A percentile compares a stretch with the other conserved stretches of the same genome.
Conservation (phyloP, 805 yeast species). For the Candida easanensis region DNA sequence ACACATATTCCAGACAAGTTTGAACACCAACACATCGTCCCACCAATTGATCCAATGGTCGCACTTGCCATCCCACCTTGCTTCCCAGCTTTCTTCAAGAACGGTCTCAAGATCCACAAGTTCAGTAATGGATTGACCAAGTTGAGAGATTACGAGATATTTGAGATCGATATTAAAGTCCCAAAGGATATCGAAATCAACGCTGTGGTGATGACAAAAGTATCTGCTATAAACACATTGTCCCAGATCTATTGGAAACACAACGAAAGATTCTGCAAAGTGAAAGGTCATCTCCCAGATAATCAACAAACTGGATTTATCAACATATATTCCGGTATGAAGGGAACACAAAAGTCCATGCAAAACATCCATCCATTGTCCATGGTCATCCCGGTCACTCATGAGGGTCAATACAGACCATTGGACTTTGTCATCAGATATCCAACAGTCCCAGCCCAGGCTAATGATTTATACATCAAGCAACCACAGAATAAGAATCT, state of each 20-base stretch:
- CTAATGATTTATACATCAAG: constrained; percentile 74
- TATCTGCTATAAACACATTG: constrained; percentile 47
- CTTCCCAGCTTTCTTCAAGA: constrained; percentile 75
- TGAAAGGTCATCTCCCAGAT: constrained; percentile 80
- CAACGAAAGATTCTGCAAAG: constrained; percentile 60
- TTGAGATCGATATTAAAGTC: constrained; percentile 71
- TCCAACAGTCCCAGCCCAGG: constrained; percentile 66
- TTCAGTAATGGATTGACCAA: constrained; percentile 77
- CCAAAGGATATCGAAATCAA: constrained; percentile 70
- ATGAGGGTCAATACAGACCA: constrained; percentile 60
- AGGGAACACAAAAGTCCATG: constrained; percentile 55
- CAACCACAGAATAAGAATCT: constrained; percentile 80
- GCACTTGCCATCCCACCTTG: constrained; percentile 82
- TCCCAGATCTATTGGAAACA: constrained; percentile 78
- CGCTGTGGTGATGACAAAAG: constrained; percentile 52
- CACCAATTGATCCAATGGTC: constrained; percentile 75
- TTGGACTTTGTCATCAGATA: constrained; percentile 68
- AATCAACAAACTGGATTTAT: constrained; percentile 66
- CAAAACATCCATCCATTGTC: constrained; percentile 67
- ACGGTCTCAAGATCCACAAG: constrained; percentile 56
- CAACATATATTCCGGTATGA: constrained; percentile 68
- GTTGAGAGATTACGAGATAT: constrained; percentile 70
- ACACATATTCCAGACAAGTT: constrained; percentile 84
- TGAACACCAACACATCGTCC: constrained; percentile 81
- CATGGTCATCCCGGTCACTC: constrained; percentile 71